Percentiles rank a stretch among this genome's conserved stretches.
Conservation (phyloP, 2,329 filamentous ascomycete species). For the Cercospora janseana region DNA sequence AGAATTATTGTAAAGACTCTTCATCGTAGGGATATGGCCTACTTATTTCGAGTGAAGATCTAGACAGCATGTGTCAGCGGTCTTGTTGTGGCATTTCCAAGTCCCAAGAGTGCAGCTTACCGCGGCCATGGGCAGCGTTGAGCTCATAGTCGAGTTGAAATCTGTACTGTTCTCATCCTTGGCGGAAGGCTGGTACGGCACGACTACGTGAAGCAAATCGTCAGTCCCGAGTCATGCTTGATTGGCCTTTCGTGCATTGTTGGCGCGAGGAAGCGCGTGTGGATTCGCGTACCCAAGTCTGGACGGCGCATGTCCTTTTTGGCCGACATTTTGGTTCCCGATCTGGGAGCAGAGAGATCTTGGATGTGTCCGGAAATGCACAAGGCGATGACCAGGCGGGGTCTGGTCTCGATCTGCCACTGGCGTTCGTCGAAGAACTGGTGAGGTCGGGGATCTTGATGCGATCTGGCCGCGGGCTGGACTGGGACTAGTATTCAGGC, state of each 20-base stretch:
- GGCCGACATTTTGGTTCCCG: conserved; percentile 56
- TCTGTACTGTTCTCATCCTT: conserved; percentile 64
- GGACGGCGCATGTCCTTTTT: conserved; percentile 74
- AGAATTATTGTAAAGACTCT: conserved; percentile 1
- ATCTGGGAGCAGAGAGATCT: too few relatives aligned
- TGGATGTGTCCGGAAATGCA: too few relatives aligned
- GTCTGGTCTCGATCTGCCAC: too few relatives aligned
- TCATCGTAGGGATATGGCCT: conserved; percentile 32
- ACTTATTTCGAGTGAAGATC: conserved; percentile 92
- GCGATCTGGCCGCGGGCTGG: too few relatives aligned
- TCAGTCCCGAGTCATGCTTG: conserved; percentile 10
- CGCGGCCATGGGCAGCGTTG: conserved; percentile 90
- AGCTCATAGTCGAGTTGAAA: conserved; percentile 64
- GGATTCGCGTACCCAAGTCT: conserved; percentile 65
- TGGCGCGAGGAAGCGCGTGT: neutral
- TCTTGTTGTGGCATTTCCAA: neutral
- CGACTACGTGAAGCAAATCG: conserved; percentile 57
- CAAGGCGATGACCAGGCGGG: too few relatives aligned
- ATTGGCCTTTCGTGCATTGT: neutral
- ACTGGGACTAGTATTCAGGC: too few relatives aligned
- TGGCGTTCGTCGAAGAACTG: too few relatives aligned
- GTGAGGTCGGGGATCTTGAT: too few relatives aligned
- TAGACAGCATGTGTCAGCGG: conserved; percentile 39
- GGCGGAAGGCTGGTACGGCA: conserved; percentile 79
- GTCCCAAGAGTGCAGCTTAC: conserved; percentile 44